Evolutionary conservation across 1,139 yeast species (phyloP).

Genomic region (Candida dubliniensis): DNA sequence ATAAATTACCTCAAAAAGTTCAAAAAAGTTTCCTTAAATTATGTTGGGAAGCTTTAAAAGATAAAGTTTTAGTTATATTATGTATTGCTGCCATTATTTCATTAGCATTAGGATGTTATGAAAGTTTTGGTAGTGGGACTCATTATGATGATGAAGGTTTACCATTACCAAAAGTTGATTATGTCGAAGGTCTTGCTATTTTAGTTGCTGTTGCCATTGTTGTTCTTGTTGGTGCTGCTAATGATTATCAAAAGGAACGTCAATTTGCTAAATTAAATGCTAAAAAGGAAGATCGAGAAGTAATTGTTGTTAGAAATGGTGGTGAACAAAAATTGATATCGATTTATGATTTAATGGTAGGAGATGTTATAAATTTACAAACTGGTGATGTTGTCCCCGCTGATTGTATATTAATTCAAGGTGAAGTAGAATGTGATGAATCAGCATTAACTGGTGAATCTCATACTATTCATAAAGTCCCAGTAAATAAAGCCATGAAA

Average conservation of each 20-base stretch:
- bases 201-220: conserved; percentile 89
- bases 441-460: conserved; percentile 94
- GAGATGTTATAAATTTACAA: conserved; percentile 78
- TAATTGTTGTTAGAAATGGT: conserved; percentile 76
- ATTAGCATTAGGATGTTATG: conserved; percentile 86
- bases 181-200: conserved; percentile 99
- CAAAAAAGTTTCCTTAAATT: conserved; percentile 67
- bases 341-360: conserved; percentile 77
- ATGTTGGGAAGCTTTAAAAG: conserved; percentile 84
- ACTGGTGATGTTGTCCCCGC: conserved; percentile 96
- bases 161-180: conserved; percentile 76
- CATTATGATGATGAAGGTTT: conserved; percentile 77
- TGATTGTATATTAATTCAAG: conserved; percentile 75
- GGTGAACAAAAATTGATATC: conserved; percentile 70
- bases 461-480: conserved; percentile 67
- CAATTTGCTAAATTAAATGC: conserved; percentile 88
- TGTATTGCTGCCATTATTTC: conserved; percentile 87
- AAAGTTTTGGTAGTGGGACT: conserved; percentile 83
- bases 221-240: conserved; percentile 88
- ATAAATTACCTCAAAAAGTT: conserved; percentile 66
- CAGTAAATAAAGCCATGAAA: conserved; percentile 51
- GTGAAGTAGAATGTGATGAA: conserved; percentile 88
- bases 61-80: conserved; percentile 82
- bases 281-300: conserved; percentile 80
- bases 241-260: conserved; percentile 94